These are phyloP conservation scores for Trametes maxima DNA, from an alignment of 768 basidiomycete species.

Conservation along the genomic window DNA sequence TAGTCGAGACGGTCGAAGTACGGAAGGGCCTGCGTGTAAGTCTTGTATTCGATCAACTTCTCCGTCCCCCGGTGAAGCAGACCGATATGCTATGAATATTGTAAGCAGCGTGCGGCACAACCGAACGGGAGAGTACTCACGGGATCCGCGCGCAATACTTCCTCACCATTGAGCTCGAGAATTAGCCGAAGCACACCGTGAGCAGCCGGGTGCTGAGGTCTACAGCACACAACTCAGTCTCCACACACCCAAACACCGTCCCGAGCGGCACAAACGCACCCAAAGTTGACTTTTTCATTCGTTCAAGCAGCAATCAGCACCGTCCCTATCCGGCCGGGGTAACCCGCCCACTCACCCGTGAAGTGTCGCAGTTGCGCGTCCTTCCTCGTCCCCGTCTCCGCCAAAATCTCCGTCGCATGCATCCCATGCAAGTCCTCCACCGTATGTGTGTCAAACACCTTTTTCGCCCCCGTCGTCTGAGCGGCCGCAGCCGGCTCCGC, in stretches of 20 bases:
- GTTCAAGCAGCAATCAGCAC: conserved; percentile 4
- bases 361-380: conserved; percentile 91
- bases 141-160: conserved; percentile 85
- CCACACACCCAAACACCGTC: neutral
- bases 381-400: conserved; percentile 67
- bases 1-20: conserved; percentile 99
- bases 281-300: conserved; percentile 79
- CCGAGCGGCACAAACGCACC: conserved; percentile 45
- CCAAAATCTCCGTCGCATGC: conserved; percentile 76
- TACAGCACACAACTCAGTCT: conserved; percentile 29
- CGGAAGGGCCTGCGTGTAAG: conserved; percentile 93
- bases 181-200: conserved; percentile 98
- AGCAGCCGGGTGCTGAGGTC: conserved; percentile 97
- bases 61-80: conserved; percentile 97
- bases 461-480: conserved; percentile 42
- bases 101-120: neutral
- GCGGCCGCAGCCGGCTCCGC: conserved; percentile 30
- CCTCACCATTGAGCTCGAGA: conserved; percentile 96
- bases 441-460: conserved; percentile 64
- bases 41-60: conserved; percentile 99
- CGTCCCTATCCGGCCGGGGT: conserved; percentile 2
- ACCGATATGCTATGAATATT: conserved; percentile 76
- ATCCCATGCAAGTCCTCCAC: conserved; percentile 87
- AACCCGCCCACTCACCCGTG: conserved; percentile 60
- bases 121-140: conserved; percentile 42